These are phyloP conservation scores for Agaricus blazei DNA, from an alignment of 768 basidiomycete species.

Conservation along the genomic window DNA sequence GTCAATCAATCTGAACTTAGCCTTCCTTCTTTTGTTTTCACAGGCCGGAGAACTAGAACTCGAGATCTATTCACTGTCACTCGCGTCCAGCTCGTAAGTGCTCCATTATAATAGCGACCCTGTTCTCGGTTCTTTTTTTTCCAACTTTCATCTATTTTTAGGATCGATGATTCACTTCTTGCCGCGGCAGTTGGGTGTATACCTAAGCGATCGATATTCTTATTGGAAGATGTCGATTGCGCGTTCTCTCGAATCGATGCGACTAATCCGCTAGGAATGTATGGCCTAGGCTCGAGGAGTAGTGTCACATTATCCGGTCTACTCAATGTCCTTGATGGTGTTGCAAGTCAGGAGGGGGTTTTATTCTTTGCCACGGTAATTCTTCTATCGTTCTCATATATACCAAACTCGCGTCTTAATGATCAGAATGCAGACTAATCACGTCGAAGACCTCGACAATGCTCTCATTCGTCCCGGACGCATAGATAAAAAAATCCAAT, in stretches of 20 bases:
- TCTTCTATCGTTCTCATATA: neutral
- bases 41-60: slow-evolving; percentile 62
- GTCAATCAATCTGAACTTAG: neutral
- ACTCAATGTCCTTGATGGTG: slow-evolving; percentile 53
- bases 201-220: slow-evolving; percentile 45
- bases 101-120: neutral
- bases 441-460: slow-evolving; percentile 48
- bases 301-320: slow-evolving; percentile 47
- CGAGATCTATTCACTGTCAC: slow-evolving; percentile 67
- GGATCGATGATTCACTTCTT: slow-evolving; percentile 44
- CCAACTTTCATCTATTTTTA: slow-evolving; percentile 11
- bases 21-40: neutral
- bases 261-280: neutral
- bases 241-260: slow-evolving; percentile 44
- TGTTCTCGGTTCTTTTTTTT: neutral
- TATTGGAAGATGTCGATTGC: slow-evolving; percentile 58
- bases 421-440: slow-evolving; percentile 37
- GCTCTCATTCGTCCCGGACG: slow-evolving; percentile 52
- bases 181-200: slow-evolving; percentile 36
- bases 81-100: slow-evolving; percentile 41
- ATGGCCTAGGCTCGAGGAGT: slow-evolving; percentile 16
- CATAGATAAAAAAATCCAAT: slow-evolving; percentile 48
- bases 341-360: slow-evolving; percentile 55
- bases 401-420: neutral
- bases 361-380: slow-evolving; percentile 53